These are phyloP conservation scores for Vitis vinifera DNA, from an alignment of 164 flowering plant genomes.

Conservation along the genomic window DNA sequence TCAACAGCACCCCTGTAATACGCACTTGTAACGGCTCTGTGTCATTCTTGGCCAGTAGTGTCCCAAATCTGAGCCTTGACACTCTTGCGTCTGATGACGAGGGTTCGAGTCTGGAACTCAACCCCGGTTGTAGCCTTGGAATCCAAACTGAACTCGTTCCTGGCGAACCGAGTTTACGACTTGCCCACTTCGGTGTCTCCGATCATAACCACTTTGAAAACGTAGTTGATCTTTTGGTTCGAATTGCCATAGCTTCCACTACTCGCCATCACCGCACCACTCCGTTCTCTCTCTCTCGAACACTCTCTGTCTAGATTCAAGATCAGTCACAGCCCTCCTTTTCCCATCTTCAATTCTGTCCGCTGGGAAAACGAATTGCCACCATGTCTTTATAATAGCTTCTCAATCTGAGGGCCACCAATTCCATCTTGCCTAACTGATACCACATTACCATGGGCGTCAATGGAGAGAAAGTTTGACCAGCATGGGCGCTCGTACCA, in stretches of 20 bases:
- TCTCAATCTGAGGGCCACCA: conserved; percentile 74
- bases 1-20: conserved; percentile 89
- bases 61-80: conserved; percentile 97
- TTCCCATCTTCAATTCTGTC: too few species aligned
- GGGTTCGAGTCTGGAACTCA: conserved; percentile 76
- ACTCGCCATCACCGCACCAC: conserved; percentile 29
- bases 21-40: conserved; percentile 85
- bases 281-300: conserved; percentile 1
- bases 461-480: conserved; percentile 16
- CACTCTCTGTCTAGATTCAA: neutral
- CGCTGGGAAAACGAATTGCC: conserved; percentile 75
- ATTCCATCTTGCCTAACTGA: conserved; percentile 53
- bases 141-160: conserved; percentile 78
- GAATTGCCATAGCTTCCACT: conserved; percentile 53
- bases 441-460: conserved; percentile 51
- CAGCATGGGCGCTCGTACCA: too few species aligned
- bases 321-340: too few species aligned
- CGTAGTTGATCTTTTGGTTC: conserved; percentile 73
- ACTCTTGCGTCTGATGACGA: conserved; percentile 66
- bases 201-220: conserved; percentile 80
- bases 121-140: conserved; percentile 84
- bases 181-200: conserved; percentile 86
- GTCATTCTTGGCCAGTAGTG: conserved; percentile 87
- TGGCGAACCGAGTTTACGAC: conserved; percentile 73
- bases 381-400: conserved; percentile 75